Conservation (phyloP, 2,329 filamentous ascomycete species). For the Alternaria conjuncta region DNA sequence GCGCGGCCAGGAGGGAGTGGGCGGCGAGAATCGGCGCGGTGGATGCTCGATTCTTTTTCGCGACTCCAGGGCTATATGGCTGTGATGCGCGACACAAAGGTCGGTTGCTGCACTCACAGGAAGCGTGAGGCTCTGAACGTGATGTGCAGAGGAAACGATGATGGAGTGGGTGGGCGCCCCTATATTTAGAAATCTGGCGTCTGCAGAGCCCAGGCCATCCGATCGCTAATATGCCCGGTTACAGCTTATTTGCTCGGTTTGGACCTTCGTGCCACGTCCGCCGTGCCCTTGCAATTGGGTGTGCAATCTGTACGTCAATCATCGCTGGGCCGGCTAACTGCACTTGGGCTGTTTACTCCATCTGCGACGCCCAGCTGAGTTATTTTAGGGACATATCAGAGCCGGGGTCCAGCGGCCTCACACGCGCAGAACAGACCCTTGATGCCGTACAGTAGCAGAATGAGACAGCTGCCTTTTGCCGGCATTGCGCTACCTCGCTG, state of each 20-base stretch:
- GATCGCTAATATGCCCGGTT: conserved; percentile 25
- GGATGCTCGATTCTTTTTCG: conserved; percentile 16
- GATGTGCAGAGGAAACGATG: conserved; percentile 37
- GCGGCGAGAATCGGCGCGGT: conserved; percentile 32
- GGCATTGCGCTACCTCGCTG: conserved; percentile 6
- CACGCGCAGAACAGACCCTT: conserved; percentile 9
- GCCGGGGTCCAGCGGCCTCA: conserved; percentile 6
- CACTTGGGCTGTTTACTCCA: conserved; percentile 8
- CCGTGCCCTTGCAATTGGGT: conserved; percentile 15
- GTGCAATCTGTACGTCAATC: conserved; percentile 9
- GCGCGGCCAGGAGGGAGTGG: conserved; percentile 20
- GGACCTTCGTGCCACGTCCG: conserved; percentile 8
- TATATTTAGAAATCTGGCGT: conserved; percentile 38
- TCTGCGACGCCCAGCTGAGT: conserved; percentile 21
- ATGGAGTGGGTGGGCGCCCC: conserved; percentile 28
- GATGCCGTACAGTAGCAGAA: conserved; percentile 14
- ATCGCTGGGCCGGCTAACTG: conserved; percentile 6
- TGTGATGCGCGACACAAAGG: conserved; percentile 27
- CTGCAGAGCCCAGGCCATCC: conserved; percentile 30
- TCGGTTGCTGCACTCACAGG: conserved; percentile 14
- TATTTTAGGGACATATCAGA: conserved; percentile 42
- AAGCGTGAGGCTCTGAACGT: conserved; percentile 37
- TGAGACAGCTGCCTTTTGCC: conserved; percentile 15
- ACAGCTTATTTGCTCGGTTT: conserved; percentile 17
- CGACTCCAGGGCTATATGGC: conserved; percentile 37